Base-by-base conservation (phyloP, 768 basidiomycete genomes). In the Serpula lacrymans region DNA sequence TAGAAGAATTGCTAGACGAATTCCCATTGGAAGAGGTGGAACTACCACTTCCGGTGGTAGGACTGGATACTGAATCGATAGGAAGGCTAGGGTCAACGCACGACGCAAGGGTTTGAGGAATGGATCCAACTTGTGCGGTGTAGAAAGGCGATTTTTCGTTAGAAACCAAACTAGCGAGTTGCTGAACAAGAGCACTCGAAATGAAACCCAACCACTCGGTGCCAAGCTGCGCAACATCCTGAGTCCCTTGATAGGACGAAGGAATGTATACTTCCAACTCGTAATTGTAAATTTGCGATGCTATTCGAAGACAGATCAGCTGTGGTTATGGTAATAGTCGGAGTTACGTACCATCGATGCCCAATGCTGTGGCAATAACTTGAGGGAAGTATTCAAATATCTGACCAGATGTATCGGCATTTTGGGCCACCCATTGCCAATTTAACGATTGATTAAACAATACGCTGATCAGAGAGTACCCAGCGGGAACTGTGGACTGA, bases 141-240 rank as follows among this genome's bases (percentile, higher is more conserved):
- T 91, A 93, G 59, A 92, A 82, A 11, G 51, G 48, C 16, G 85
- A 88, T 11, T 67, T 68, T 43, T 63, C 64, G 18, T 74, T 72
- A 51, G 78, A 80, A 57, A 93, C 77, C 60, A 82, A 69, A 5
- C 70, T 69, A 10, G 80, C 72, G 26, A 97, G 82, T 1, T 67
- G 60, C 46, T 77, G 60, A 33, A 94, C 82, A 5, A 65, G 42
- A 32, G 58, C 48, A 0, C 47, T 28, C 0, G 86, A 85, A 40
- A 96, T 78, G 55, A 80, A 90, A 1, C 72, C 83, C 16, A 85
- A 67, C 68, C 68, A 94, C 42, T 80, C 68, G 3, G 92, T 94
- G 37, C 74, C 71, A 10, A 95, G 74, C 32, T 69, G 22, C 5
- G 46, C 37, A 9, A 60, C 53, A 50, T 90, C 83, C 1, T 23